Evolutionary conservation across 176 grass and related monocot genomes (phyloP).

Genomic region (Echinochloa phyllopogon): DNA sequence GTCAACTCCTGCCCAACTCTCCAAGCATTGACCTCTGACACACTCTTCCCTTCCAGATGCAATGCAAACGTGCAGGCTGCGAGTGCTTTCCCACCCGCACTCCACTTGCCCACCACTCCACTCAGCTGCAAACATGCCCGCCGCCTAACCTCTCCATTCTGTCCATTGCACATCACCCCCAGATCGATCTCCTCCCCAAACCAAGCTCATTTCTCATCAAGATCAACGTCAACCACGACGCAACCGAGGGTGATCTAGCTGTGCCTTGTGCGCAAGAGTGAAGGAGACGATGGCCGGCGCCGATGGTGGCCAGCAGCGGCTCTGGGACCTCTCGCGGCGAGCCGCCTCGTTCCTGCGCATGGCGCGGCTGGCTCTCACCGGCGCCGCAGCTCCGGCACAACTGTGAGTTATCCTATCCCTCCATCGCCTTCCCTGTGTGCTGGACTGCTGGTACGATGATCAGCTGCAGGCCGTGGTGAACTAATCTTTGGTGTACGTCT

Average conservation of each 20-base stretch:
- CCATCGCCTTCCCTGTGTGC: no score
- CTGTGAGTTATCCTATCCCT: conserved; percentile 34
- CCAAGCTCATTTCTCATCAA: background rate
- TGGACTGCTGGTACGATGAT: background rate
- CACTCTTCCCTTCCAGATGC: background rate
- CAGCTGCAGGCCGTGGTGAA: background rate
- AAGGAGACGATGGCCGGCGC: conserved; percentile 6
- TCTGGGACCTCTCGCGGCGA: conserved; percentile 41
- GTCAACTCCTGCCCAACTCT: conserved; percentile 28
- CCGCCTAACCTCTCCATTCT: background rate
- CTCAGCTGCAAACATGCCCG: background rate
- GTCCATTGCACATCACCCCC: background rate
- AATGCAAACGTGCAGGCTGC: background rate
- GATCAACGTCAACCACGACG: no score
- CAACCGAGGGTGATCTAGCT: background rate
- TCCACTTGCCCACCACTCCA: conserved; percentile 39
- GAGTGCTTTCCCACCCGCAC: conserved; percentile 45
- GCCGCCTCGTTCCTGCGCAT: conserved; percentile 52
- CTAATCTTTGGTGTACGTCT: background rate
- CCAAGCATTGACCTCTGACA: conserved; percentile 13
- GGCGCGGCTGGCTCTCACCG: conserved; percentile 55
- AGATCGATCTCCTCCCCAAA: conserved; percentile 12
- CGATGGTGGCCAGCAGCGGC: background rate
- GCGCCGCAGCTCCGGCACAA: conserved; percentile 37
- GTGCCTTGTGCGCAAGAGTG: background rate